Evolutionary conservation across 768 basidiomycete species (phyloP).

Genomic region (Tricholoma bakamatsutake): DNA sequence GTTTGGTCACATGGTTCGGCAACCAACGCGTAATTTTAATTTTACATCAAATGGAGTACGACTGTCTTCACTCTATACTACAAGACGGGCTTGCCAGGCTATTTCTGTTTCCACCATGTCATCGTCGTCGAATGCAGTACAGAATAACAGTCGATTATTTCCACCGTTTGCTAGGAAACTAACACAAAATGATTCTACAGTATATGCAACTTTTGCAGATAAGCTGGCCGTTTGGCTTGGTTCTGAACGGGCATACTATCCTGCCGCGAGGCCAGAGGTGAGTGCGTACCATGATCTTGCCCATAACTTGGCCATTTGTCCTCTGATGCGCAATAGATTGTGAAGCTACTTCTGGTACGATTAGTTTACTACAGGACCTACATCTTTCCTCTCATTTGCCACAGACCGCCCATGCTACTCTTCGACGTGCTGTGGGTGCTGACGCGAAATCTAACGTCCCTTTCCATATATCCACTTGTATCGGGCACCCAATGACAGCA

Average conservation of each 20-base stretch:
- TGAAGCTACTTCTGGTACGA: slow-evolving; percentile 42
- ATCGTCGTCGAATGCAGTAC: slow-evolving; percentile 11
- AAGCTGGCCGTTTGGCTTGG: slow-evolving; percentile 42
- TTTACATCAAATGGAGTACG: not conserved
- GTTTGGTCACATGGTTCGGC: not conserved
- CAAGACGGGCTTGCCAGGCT: too few relatives aligned
- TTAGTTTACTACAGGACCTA: not conserved
- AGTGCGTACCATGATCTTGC: slow-evolving; percentile 2
- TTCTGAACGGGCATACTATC: slow-evolving; percentile 48
- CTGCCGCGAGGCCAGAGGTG: slow-evolving; percentile 43
- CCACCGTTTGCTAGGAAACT: slow-evolving; percentile 27
- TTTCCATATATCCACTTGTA: slow-evolving; percentile 25
- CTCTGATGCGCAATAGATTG: slow-evolving; percentile 30
- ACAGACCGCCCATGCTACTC: slow-evolving; percentile 33
- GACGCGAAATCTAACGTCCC: slow-evolving; percentile 14
- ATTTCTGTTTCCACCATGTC: too few relatives aligned
- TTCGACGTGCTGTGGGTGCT: slow-evolving; percentile 24
- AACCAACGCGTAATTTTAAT: not conserved
- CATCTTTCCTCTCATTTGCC: not conserved
- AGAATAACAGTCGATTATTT: slow-evolving; percentile 35
- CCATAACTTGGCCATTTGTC: not conserved
- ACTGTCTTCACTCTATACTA: too few relatives aligned
- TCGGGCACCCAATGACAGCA: slow-evolving; percentile 25
- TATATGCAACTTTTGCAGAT: slow-evolving; percentile 21
- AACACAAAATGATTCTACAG: slow-evolving; percentile 18